Evolutionary conservation across 2,329 filamentous ascomycete genomes (phyloP), one percentile per base, ranked within the genome.

Genomic region (Colletotrichum musicola): DNA sequence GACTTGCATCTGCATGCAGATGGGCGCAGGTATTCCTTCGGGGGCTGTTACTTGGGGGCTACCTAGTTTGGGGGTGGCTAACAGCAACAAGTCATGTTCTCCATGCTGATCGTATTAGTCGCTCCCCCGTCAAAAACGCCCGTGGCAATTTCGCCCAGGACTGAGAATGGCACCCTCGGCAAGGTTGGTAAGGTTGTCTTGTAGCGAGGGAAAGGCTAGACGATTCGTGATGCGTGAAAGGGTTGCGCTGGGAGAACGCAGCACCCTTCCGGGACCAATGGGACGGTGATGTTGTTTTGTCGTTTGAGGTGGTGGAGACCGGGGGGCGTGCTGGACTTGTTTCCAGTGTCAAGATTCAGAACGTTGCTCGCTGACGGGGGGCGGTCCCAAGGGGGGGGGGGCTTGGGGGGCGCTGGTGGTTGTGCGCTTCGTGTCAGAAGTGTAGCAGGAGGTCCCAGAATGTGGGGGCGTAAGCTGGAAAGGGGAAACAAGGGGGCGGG

Each of bases 401-500:
- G 20, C 35, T 25, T 25, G 22, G 22, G 13, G 40, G 57, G 64
- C 30, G 9, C 7, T 35, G 30, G 30, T 35, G 60, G 30, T 59
- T 55, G 58, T 63, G 63, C 54, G 53, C 54, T 59, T 59, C 56
- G 69, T 71, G 50, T 71, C 69, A 71, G 67, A 70, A 51, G 62
- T 71, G 69, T 71, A 68, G 49, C 69, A 71, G 59, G 49, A 59
- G 46, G n/a, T 49, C 46, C 46, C 12, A 49, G 46, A 49, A 49
- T 49, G 46, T 49, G 46, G 46, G 46, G 46, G 46, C n/a, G 46
- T 35, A 35, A n/a, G 46, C 18, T 49, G 46, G 18, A 49, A 49
- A 49, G 18, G 20, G 46, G 30, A 35, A 35, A 35, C 30, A 35
- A 35, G 30, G 18, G 46, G 46, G 46, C 46, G 12, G n/a, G n/a